Evolutionary conservation across 192 early-diverging fungal genomes (phyloP), one percentile per base, ranked within the genome.

Genomic region (Jimgerdemannia flammicorona): DNA sequence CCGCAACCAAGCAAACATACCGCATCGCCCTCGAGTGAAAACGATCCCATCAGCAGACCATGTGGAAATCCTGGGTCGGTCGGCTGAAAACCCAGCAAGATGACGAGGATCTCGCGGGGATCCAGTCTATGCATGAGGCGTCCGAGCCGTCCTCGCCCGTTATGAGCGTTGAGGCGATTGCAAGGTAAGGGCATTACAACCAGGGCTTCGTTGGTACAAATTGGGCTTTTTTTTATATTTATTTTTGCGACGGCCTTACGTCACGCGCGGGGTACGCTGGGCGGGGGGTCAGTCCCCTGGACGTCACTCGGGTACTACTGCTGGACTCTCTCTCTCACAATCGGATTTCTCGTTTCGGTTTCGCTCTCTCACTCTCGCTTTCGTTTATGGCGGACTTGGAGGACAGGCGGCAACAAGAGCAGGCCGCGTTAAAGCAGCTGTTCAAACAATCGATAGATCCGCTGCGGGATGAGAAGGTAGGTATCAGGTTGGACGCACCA

Each of bases 51-150:
- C 49, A 59, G 14, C 49, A 59, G 49, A 73, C 65, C 72, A 81
- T 81, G 80, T 81, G 80, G 80, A 75, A 77, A 69, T 81, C 80
- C 41, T 81, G 80, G 80, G 80, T 81, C 39, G 80, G 78, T 67
- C 73, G 74, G 49, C 76, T 81, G n/a, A 81, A 81, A 20, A 81
- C 80, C 40, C 10, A 40, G 70, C 67, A 29, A 20, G 18, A 66
- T 29, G 64, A 74, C 20, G 40, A 74, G 65, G 18, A 39, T 18
- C 3, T 3, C 59, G 65, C 19, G 20, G 59, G 64, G 63, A 4
- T 1, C 29, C 3, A 40, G n/a, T 65, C 44, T 63, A 29, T 29
- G 43, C 29, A 66, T 66, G 66, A n/a, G 18, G 17, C 39, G 59
- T 40, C 29, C 49, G 10, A 17, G 71, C 66, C 43, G 59, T 67